Conservation (phyloP, 2,329 filamentous ascomycete species). For the Diaporthe destruens region DNA sequence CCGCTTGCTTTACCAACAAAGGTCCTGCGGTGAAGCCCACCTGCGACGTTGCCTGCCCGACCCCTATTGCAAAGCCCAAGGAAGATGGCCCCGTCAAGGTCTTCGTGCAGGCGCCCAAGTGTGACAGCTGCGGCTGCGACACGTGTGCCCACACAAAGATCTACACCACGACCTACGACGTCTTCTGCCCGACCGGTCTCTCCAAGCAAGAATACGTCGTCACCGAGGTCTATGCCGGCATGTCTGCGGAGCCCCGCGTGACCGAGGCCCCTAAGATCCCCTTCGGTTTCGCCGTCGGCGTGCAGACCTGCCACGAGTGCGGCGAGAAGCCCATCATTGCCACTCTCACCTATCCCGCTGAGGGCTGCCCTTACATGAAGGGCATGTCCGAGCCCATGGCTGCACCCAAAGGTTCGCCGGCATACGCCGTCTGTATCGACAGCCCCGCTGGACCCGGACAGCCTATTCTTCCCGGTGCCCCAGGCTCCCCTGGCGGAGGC, state of each 20-base stretch:
- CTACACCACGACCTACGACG: slow-evolving; percentile 37
- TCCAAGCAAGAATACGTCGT: slow-evolving; percentile 32
- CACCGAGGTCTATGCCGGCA: slow-evolving; percentile 32
- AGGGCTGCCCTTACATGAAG: slow-evolving; percentile 28
- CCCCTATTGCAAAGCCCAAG: slow-evolving; percentile 25
- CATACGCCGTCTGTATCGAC: slow-evolving; percentile 21
- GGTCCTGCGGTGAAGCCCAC: slow-evolving; percentile 23
- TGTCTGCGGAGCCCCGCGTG: slow-evolving; percentile 32
- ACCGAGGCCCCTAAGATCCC: slow-evolving; percentile 10
- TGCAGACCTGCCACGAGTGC: slow-evolving; percentile 27
- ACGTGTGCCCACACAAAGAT: slow-evolving; percentile 30
- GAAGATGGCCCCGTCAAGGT: slow-evolving; percentile 8
- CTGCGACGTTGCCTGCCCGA: slow-evolving; percentile 30
- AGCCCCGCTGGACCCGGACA: neutral
- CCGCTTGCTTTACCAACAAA: slow-evolving; percentile 32
- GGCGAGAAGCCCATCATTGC: slow-evolving; percentile 21
- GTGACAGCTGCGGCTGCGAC: slow-evolving; percentile 34
- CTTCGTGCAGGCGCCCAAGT: slow-evolving; percentile 26
- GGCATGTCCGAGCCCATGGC: slow-evolving; percentile 25
- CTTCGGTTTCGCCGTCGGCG: slow-evolving; percentile 28
- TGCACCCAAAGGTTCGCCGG: slow-evolving; percentile 3
- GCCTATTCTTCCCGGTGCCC: neutral
- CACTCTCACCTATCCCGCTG: slow-evolving; percentile 28
- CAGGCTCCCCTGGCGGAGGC: neutral
- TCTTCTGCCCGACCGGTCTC: slow-evolving; percentile 36